Base-by-base conservation (phyloP, 78 protist genomes). In the Guillardia theta region DNA sequence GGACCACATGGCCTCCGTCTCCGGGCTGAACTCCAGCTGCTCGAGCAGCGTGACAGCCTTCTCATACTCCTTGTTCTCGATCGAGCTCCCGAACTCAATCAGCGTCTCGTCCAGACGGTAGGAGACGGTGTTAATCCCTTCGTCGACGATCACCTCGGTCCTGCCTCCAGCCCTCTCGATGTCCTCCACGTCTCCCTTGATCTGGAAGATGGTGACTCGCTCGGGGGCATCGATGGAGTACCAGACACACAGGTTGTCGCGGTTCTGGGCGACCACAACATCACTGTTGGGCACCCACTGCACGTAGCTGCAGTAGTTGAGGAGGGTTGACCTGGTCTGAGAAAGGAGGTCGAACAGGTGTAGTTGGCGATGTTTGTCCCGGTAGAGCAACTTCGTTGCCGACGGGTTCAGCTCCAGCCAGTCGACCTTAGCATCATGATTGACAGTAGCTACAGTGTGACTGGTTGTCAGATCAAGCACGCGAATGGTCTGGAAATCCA, bases 281-380 rank as follows among this genome's bases (percentile, higher is more conserved):
- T 98, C 98, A 9, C 96, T 47, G 77, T 95, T 58, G 21, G 99
- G 99, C 1, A 98, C 97, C 99, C 98, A 98, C 48, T 96, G 96
- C 36, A 96, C 97, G 93, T 97, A 98, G n/a, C 94, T 50, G 94
- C 96, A 95, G 95, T 48, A 96, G 87, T 93, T 88, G 92, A 98
- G 96, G 33, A 98, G 96, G 24, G 98, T 95, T 24, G 92, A n/a
- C 22, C 94, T 15, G 37, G 64, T 24, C 77, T 94, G 95, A 0
- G 87, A 94, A 44, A 39, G 93, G 64, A 96, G 21, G 95, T 96
- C 97, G 90, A 70, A 96, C 48, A 97, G 93, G 87, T 93, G 93
- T 39, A 97, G 96, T 48, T 54, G 62, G 41, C 94, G 93, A 41
- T 88, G 92, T 24, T 39, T 44, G 50, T 44, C 46, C 44, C 97